phyloP scores from a whole-genome alignment of 257 asterid species.

The Nicotiana attenuata region DNA sequence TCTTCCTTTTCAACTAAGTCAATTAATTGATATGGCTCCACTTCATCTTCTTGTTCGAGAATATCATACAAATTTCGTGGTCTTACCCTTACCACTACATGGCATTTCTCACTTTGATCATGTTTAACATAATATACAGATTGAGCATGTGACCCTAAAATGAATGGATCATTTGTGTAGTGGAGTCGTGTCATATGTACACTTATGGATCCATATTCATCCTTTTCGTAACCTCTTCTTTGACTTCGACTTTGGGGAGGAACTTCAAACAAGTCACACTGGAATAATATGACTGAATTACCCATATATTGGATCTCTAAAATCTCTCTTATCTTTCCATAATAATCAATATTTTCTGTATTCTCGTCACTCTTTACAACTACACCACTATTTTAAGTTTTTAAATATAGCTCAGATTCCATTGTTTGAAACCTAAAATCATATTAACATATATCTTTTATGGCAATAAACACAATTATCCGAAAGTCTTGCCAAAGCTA shows the following conservation, averaged over 20 bases:
- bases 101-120: not conserved
- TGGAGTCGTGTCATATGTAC: not conserved
- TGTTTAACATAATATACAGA: not conserved
- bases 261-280: not conserved
- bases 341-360: too few species aligned
- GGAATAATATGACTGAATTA: not conserved
- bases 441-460: not conserved
- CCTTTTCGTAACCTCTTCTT: not conserved
- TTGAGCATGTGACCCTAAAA: not conserved
- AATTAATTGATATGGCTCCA: not conserved
- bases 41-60: not conserved
- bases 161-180: not conserved
- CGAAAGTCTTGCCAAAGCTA: not conserved
- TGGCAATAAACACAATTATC: too few species aligned
- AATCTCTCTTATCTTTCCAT: too few species aligned
- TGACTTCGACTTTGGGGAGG: not conserved
- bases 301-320: not conserved
- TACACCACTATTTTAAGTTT: not conserved
- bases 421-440: not conserved
- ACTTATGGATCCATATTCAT: not conserved
- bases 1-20: not conserved
- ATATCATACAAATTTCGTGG: not conserved
- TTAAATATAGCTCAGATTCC: too few species aligned
- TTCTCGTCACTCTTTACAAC: not conserved
- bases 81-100: not conserved